These are phyloP conservation scores for Brassica balearica DNA, from an alignment of 441 rosid species.

Conservation along the genomic window DNA sequence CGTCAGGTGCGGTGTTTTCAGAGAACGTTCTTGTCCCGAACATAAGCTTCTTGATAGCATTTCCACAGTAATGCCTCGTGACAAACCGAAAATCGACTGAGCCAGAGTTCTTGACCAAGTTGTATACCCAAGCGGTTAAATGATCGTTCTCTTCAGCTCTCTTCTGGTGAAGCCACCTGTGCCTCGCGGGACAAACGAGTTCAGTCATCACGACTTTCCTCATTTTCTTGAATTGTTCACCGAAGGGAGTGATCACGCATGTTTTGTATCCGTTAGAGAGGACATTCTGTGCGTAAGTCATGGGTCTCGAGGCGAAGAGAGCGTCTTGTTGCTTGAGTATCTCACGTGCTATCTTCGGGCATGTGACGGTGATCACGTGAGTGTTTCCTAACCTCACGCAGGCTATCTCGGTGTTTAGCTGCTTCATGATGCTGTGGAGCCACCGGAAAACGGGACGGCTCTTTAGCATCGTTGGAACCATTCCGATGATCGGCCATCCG, in stretches of 20 bases:
- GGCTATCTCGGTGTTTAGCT: slow-evolving; percentile 54
- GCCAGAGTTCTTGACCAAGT: slow-evolving; percentile 40
- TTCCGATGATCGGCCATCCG: slow-evolving; percentile 60
- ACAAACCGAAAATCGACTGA: slow-evolving; percentile 47
- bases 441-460: slow-evolving; percentile 49
- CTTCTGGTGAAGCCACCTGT: slow-evolving; percentile 49
- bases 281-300: slow-evolving; percentile 23
- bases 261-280: slow-evolving; percentile 42
- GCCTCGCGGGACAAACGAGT: slow-evolving; percentile 51
- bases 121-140: slow-evolving; percentile 52
- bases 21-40: slow-evolving; percentile 53
- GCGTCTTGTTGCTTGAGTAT: slow-evolving; percentile 53
- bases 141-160: slow-evolving; percentile 61
- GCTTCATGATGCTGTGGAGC: slow-evolving; percentile 55
- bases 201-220: slow-evolving; percentile 50
- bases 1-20: slow-evolving; percentile 38
- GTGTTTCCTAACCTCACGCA: slow-evolving; percentile 52
- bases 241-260: slow-evolving; percentile 33
- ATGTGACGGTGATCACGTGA: slow-evolving; percentile 53
- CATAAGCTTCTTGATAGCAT: slow-evolving; percentile 54
- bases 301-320: slow-evolving; percentile 47
- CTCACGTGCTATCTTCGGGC: slow-evolving; percentile 55
- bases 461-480: slow-evolving; percentile 42
- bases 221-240: slow-evolving; percentile 62
- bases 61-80: slow-evolving; percentile 51